These are phyloP conservation scores for Colletotrichum lindemuthianum DNA, from an alignment of 2,329 filamentous ascomycete species.

Conservation along the genomic window DNA sequence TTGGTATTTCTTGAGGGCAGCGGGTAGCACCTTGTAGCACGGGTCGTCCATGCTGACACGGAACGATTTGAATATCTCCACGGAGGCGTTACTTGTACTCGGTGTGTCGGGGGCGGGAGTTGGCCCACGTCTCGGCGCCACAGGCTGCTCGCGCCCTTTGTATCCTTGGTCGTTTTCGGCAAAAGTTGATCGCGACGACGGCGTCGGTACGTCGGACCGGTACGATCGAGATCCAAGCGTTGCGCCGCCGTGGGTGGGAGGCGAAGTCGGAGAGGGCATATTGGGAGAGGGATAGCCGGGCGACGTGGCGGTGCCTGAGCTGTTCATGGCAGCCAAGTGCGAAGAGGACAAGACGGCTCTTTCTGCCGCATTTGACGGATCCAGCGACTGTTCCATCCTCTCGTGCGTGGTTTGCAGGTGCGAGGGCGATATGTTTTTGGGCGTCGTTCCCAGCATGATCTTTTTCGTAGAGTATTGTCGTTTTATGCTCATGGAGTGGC, in stretches of 20 bases:
- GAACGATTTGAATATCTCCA: constrained; percentile 99
- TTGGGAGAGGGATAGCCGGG: constrained; percentile 69
- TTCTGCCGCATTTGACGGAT: constrained; percentile 75
- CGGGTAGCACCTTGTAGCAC: constrained; percentile 95
- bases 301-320: constrained; percentile 62
- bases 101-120: constrained; percentile 72
- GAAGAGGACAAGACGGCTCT: constrained; percentile 74
- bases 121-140: constrained; percentile 66
- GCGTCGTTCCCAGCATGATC: constrained; percentile 73
- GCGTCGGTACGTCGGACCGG: constrained; percentile 61
- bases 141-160: constrained; percentile 48
- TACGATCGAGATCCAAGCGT: constrained; percentile 72
- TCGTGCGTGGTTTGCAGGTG: constrained; percentile 77
- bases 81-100: constrained; percentile 66
- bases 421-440: constrained; percentile 82
- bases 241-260: constrained; percentile 64
- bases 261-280: constrained; percentile 76
- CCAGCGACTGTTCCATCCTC: constrained; percentile 71
- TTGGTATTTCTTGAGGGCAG: constrained; percentile 96
- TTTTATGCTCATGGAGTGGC: constrained; percentile 67
- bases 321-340: constrained; percentile 77
- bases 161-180: constrained; percentile 42
- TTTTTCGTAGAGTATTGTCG: constrained; percentile 82
- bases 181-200: constrained; percentile 65
- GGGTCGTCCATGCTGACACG: constrained; percentile 98